Conservation (phyloP, 1,139 yeast species). For the Suhomyces guaymorum region DNA sequence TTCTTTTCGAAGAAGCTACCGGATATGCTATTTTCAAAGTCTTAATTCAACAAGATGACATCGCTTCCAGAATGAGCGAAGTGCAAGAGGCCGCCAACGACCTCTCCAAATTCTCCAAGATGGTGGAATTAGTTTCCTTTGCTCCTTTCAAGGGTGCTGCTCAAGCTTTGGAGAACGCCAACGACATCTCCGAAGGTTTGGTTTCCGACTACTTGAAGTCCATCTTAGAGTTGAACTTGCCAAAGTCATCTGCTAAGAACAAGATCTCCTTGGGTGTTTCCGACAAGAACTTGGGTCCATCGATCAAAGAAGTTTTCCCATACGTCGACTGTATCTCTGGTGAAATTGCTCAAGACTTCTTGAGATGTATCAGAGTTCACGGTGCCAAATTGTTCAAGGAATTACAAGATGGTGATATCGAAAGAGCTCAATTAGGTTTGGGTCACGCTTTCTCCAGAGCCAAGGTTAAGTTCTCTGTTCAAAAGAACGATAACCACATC, state of each 20-base stretch:
- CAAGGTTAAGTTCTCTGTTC: constrained; percentile 97
- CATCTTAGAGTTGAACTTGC: constrained; percentile 84
- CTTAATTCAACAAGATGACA: constrained; percentile 88
- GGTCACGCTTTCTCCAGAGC: constrained; percentile 99
- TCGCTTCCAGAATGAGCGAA: constrained; percentile 88
- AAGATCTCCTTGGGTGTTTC: constrained; percentile 79
- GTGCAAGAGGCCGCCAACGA: constrained; percentile 92
- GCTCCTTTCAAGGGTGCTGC: constrained; percentile 99
- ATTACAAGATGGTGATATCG: constrained; percentile 91
- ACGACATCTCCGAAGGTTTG: constrained; percentile 95
- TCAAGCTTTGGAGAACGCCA: constrained; percentile 96
- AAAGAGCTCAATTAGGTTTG: constrained; percentile 97
- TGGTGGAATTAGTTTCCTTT: constrained; percentile 90
- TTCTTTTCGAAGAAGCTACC: constrained; percentile 97
- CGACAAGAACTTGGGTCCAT: constrained; percentile 95
- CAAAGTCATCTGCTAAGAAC: constrained; percentile 75
- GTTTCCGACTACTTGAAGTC: constrained; percentile 91
- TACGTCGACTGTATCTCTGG: constrained; percentile 86
- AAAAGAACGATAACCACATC: constrained; percentile 97
- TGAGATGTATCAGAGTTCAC: constrained; percentile 92
- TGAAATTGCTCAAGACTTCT: constrained; percentile 90
- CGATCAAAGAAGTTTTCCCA: constrained; percentile 88
- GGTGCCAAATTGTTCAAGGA: constrained; percentile 89
- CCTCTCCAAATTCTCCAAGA: constrained; percentile 83
- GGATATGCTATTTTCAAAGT: constrained; percentile 98